Base-by-base conservation (phyloP, 2,329 filamentous ascomycete genomes). In the Ceratocystis destructans region DNA sequence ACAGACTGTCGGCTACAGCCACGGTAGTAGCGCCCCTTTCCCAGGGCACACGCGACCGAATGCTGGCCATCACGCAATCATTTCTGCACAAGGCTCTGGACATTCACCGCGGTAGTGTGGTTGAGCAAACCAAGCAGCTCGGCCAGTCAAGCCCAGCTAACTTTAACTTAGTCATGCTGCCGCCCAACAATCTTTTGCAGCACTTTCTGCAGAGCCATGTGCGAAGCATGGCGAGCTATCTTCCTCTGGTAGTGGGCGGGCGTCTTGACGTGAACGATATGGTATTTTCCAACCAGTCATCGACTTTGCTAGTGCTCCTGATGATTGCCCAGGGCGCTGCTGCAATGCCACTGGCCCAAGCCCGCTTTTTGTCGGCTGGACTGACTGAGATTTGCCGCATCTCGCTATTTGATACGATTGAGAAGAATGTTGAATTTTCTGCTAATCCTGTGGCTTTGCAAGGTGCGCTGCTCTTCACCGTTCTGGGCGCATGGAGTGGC, bases 301-400 rank as follows among this genome's bases (percentile, higher is more conserved):
- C 85, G 0, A 87, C 83, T 46, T 74, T 89, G 37, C 76, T 89
- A 12, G 80, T 89, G 0, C 76, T 89, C 25, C 80, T 89, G 72
- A 88, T 89, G 86, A 86, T 89, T 66, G 86, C 86, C 0, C 85
- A 87, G 70, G 87, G 86, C 17, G 86, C 86, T 8, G 83, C 84
- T 66, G 80, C 81, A n/a, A 83, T 87, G 63, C 83, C 85, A 2
- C 84, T 82, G 48, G 77, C 82, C 0, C 86, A 88, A 74, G 85
- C 86, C 1, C 78, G 85, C 50, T 84, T 82, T 72, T 76, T 89
- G 12, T 84, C 85, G 3, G 83, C 83, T 1, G 86, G 86, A 0
- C 75, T 89, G 66, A 85, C 84, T 0, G 87, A 89, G 74, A 87
- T 85, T 2, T 88, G 86, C 72, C 84, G 86, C 53, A 87, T 89